Base-by-base conservation (phyloP, 2,329 filamentous ascomycete genomes). In the Colletotrichum brevisporum region DNA sequence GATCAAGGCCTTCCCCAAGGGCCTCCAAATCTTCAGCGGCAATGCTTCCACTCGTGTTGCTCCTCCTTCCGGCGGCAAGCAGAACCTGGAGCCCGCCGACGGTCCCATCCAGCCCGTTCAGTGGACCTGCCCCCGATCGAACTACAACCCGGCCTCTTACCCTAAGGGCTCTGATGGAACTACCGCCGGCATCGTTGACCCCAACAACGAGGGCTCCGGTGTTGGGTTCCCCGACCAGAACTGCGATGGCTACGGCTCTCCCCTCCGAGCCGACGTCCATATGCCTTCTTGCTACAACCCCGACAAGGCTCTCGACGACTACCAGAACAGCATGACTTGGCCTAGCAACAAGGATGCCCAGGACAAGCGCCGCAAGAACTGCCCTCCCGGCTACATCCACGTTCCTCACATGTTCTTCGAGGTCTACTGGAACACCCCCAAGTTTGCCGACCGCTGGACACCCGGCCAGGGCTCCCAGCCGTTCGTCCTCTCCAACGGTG, bases 261-360 rank as follows among this genome's bases (percentile, higher is more conserved):
- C 89, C 68, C 84, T 90, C 52, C 88, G 91, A 47, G 85, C 87
- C 64, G 90, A 93, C 72, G 81, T 93, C 48, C 91, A 92, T 83
- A 92, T 93, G 81, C 91, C 91, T 6, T 90, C 89, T 6, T 93
- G 91, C 84, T 93, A 92, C 86, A 87, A 93, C 78, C 91, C 91
- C 36, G 77, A 85, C 50, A 83, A 86, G 54, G 89, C 87, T 64
- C 82, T 90, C 48, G 80, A 83, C 39, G 84, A 90, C 80, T 89
- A 89, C 82, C 83, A 85, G 75, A 86, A 84, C 73, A 93, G 93
- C 83, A 91, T 91, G 85, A 84, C 82, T 24, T 93, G 88, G 75
- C 91, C 91, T n/a, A 78, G 78, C 4, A 76, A 79, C 55, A 77
- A 71, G 26, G 76, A 78, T 55, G 79, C 76, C 3, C 76, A 80